phyloP scores from a whole-genome alignment of 1,139 yeast species.

The Geotrichum australiense region DNA sequence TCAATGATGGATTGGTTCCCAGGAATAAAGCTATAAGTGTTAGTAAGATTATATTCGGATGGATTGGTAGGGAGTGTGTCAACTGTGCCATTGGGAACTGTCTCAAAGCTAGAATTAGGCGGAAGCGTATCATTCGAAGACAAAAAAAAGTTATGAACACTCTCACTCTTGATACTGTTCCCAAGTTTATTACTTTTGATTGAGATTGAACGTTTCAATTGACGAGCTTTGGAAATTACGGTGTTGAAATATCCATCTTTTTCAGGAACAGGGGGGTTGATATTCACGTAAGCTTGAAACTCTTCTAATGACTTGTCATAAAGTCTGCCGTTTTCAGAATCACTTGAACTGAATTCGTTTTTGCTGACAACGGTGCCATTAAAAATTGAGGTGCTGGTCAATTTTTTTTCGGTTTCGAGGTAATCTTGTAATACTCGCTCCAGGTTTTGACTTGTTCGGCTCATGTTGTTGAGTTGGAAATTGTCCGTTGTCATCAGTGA shows the following conservation, averaged over 20 bases:
- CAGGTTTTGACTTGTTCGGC: constrained; percentile 9
- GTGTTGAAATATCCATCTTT: constrained; percentile 8
- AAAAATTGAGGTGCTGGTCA: constrained; percentile 4
- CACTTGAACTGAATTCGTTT: background rate
- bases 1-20: background rate
- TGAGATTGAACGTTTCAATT: constrained; percentile 3
- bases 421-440: constrained; percentile 10
- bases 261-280: constrained; percentile 10
- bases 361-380: constrained; percentile 9
- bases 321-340: background rate
- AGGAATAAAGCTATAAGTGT: background rate
- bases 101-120: background rate
- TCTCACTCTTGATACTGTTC: background rate
- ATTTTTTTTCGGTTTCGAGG: constrained; percentile 12
- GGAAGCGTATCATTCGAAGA: background rate
- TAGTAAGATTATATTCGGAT: background rate
- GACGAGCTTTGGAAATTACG: constrained; percentile 8
- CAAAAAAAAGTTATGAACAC: background rate
- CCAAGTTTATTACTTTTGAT: constrained; percentile 1
- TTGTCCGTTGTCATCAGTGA: no score
- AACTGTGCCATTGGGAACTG: background rate
- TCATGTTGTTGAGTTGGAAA: background rate
- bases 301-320: constrained; percentile 8
- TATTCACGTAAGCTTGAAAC: constrained; percentile 8
- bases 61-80: no score